Percentiles rank a stretch among this genome's conserved stretches.
These are phyloP conservation scores for Boletellus ananiceps DNA, from an alignment of 768 basidiomycete genomes.

Conservation along the genomic window DNA sequence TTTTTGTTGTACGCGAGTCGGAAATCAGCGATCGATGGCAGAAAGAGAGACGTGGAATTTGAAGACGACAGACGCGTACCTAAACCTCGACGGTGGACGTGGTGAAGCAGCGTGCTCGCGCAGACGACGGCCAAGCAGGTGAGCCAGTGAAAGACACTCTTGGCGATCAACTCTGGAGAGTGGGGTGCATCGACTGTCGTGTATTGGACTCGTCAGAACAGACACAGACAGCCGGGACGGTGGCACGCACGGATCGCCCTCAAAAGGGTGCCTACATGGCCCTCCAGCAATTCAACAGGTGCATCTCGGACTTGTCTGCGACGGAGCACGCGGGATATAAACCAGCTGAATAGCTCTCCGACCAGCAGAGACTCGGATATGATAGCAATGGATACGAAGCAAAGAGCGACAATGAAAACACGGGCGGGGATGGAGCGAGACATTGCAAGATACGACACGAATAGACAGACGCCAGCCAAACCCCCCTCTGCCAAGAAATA, in stretches of 20 bases:
- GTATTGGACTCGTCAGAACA: neutral
- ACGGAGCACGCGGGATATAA: neutral
- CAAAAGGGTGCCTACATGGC: conserved; percentile 1
- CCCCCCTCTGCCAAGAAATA: neutral
- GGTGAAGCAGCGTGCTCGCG: neutral
- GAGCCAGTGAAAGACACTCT: conserved; percentile 6
- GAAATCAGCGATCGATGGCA: too few species aligned
- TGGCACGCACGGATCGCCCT: conserved; percentile 13
- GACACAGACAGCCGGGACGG: neutral
- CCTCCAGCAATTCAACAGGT: neutral
- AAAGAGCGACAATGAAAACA: conserved; percentile 17
- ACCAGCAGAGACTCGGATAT: conserved; percentile 9
- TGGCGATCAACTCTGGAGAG: conserved; percentile 13
- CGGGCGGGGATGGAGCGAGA: conserved; percentile 4
- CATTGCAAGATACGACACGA: conserved; percentile 1
- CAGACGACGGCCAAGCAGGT: conserved; percentile 7
- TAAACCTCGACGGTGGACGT: neutral
- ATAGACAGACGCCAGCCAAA: neutral
- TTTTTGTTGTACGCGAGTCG: too few species aligned
- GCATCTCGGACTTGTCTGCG: neutral
- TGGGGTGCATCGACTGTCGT: conserved; percentile 15
- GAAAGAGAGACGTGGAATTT: too few species aligned
- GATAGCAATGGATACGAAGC: conserved; percentile 4
- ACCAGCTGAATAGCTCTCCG: neutral
- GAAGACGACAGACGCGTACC: neutral